Conservation (phyloP, 345 rosid genomes). For the Balakata baccata region DNA sequence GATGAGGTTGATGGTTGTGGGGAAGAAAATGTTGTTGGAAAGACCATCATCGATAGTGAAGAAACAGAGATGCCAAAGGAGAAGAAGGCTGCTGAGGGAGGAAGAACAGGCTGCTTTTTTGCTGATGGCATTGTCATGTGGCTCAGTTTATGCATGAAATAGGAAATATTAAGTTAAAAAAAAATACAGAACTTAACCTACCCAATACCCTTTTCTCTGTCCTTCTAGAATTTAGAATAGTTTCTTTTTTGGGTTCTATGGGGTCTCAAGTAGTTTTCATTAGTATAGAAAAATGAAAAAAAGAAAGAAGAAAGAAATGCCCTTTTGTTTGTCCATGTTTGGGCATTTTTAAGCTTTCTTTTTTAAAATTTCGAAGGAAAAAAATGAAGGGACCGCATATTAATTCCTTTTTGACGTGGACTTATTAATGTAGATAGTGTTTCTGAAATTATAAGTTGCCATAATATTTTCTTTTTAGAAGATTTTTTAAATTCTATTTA, state of each 20-base stretch:
- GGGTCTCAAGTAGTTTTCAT: neutral
- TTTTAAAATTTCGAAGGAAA: neutral
- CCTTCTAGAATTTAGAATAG: too few relatives aligned
- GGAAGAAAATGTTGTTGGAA: conserved; percentile 33
- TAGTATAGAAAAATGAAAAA: neutral
- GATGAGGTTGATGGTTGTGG: conserved; percentile 38
- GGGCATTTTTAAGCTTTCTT: neutral
- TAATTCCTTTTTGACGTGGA: too few relatives aligned
- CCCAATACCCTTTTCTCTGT: too few relatives aligned
- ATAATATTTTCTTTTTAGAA: too few relatives aligned
- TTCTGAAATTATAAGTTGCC: too few relatives aligned
- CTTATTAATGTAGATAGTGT: neutral
- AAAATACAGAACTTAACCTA: too few relatives aligned
- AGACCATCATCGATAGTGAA: conserved; percentile 42
- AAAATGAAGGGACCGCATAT: neutral
- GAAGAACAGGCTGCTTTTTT: conserved; percentile 84
- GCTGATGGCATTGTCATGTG: conserved; percentile 70
- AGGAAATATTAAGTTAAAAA: neutral
- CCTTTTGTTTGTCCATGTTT: neutral
- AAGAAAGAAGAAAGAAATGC: neutral
- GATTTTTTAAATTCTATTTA: too few relatives aligned
- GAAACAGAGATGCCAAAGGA: conserved; percentile 57
- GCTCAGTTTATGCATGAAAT: conserved; percentile 46
- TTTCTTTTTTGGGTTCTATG: too few relatives aligned
- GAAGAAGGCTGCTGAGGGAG: conserved; percentile 56